A percentile compares a stretch with the other conserved stretches of the same genome.
These are phyloP conservation scores for Sporothrix protearum DNA, from an alignment of 2,329 filamentous ascomycete genomes.

Conservation along the genomic window DNA sequence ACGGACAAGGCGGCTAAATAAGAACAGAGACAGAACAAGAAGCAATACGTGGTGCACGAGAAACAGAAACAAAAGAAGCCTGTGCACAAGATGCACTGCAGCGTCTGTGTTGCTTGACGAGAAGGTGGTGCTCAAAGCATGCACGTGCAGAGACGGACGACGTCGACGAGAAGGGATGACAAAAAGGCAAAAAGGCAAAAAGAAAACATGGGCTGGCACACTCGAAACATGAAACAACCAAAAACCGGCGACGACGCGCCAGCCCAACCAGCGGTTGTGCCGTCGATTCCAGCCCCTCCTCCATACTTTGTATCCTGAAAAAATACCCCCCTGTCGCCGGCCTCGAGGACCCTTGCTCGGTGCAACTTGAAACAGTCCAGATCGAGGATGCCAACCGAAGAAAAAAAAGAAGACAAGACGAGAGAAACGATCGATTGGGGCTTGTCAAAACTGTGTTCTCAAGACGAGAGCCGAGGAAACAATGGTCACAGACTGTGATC, in stretches of 20 bases:
- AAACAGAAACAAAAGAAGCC: neutral
- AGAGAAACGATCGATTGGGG: neutral
- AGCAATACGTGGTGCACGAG: neutral
- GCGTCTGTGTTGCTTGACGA: neutral
- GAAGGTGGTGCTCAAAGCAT: neutral
- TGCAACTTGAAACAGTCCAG: neutral
- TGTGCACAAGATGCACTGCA: conserved; percentile 6
- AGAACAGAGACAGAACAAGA: neutral
- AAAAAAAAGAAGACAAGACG: neutral
- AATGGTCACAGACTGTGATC: neutral
- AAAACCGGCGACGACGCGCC: neutral
- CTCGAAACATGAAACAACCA: conserved; percentile 10
- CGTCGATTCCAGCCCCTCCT: neutral
- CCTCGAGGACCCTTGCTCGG: neutral
- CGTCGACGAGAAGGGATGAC: neutral
- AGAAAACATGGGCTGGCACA: neutral
- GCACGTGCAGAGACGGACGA: conserved; percentile 14
- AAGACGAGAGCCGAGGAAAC: no score
- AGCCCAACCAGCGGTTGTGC: neutral
- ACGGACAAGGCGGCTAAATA: conserved; percentile 12
- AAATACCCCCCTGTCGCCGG: neutral
- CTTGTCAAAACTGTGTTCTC: neutral
- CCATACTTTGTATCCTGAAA: no score
- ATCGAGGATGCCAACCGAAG: neutral
- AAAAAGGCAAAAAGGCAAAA: neutral